Conservation (phyloP, 2,329 filamentous ascomycete species). For the Hymenoscyphus infarciens region DNA sequence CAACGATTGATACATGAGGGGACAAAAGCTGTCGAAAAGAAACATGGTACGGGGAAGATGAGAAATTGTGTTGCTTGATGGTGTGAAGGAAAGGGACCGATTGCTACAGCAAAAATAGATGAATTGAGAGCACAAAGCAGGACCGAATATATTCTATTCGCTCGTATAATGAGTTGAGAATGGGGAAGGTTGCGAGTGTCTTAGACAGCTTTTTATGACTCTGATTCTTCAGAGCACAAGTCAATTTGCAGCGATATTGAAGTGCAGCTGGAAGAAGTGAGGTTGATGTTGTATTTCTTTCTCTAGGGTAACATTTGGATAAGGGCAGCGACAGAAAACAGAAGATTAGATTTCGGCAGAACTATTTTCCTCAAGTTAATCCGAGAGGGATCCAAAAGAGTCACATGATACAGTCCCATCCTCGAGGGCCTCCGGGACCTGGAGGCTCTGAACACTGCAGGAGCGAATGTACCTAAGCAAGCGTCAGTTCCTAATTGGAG, state of each 20-base stretch:
- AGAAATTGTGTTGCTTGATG: background rate
- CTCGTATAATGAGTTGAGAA: background rate
- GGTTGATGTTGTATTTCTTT: background rate
- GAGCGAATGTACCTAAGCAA: background rate
- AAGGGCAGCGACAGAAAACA: background rate
- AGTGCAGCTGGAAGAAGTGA: background rate
- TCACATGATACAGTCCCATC: background rate
- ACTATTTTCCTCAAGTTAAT: background rate
- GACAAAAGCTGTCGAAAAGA: background rate
- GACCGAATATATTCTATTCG: too few relatives aligned
- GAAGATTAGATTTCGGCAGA: background rate
- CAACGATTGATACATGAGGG: constrained; percentile 2
- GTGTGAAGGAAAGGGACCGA: background rate
- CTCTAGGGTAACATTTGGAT: background rate
- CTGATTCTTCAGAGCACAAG: background rate
- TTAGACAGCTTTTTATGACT: background rate
- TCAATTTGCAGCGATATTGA: background rate
- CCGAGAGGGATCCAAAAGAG: background rate
- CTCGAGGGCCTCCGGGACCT: too few relatives aligned
- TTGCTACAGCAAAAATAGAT: background rate
- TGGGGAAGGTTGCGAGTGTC: background rate
- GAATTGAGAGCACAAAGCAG: background rate
- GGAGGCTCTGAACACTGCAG: background rate
- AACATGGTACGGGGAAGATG: background rate
- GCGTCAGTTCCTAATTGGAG: background rate